phyloP scores from a whole-genome alignment of 108 stramenopile genomes.

The Stephanodiscus triporus region DNA sequence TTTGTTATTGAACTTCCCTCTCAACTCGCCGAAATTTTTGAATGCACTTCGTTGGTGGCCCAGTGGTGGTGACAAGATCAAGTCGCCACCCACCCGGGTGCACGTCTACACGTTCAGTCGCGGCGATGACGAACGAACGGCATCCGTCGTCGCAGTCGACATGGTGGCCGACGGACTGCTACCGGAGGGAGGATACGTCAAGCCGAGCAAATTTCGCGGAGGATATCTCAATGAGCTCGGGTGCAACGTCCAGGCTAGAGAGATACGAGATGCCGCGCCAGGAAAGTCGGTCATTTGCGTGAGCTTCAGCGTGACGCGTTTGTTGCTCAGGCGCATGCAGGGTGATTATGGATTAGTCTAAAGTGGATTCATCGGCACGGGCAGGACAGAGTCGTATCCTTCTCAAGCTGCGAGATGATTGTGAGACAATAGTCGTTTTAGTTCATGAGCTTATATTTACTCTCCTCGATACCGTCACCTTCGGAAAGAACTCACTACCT shows the following conservation, averaged over 20 bases:
- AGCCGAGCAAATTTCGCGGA: slow-evolving; percentile 53
- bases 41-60: slow-evolving; percentile 84
- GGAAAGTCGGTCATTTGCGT: slow-evolving; percentile 88
- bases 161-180: slow-evolving; percentile 69
- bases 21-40: slow-evolving; percentile 68
- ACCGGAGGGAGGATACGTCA: slow-evolving; percentile 51
- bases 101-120: slow-evolving; percentile 83
- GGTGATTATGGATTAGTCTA: slow-evolving; percentile 56
- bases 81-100: slow-evolving; percentile 54
- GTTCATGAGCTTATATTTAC: too few relatives aligned
- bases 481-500: too few relatives aligned
- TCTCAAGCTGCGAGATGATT: background rate
- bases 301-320: slow-evolving; percentile 70
- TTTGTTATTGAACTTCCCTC: slow-evolving; percentile 83
- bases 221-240: slow-evolving; percentile 67
- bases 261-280: slow-evolving; percentile 85
- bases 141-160: slow-evolving; percentile 71
- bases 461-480: too few relatives aligned
- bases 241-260: slow-evolving; percentile 65
- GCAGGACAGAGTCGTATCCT: background rate
- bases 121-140: slow-evolving; percentile 36
- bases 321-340: slow-evolving; percentile 74
- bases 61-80: slow-evolving; percentile 21
- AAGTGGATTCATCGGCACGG: background rate
- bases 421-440: background rate